Conservation (phyloP, 495 filamentous ascomycete genomes). For the Pseudotulostoma volvatum region DNA sequence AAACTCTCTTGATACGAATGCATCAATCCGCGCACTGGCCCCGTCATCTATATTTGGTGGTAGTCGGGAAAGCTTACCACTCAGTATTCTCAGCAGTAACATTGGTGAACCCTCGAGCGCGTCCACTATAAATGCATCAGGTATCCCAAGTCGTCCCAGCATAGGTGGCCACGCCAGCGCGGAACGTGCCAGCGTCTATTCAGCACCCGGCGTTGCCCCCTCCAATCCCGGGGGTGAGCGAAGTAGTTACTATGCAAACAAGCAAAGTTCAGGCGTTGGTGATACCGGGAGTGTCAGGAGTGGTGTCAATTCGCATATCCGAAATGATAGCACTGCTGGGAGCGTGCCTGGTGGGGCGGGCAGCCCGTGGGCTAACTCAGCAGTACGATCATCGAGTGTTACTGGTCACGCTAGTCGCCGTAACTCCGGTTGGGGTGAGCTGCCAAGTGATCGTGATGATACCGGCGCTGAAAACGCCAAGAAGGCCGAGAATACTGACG, state of each 20-base stretch:
- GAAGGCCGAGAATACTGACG: not conserved
- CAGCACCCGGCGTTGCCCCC: slow-evolving; percentile 52
- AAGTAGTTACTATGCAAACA: slow-evolving; percentile 62
- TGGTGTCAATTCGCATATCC: slow-evolving; percentile 54
- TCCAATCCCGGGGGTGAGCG: slow-evolving; percentile 48
- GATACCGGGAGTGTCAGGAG: slow-evolving; percentile 70
- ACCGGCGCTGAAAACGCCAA: slow-evolving; percentile 8
- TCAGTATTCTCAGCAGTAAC: slow-evolving; percentile 74
- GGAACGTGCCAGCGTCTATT: slow-evolving; percentile 79
- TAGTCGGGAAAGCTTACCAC: slow-evolving; percentile 68
- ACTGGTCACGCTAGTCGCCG: slow-evolving; percentile 39
- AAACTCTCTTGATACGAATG: slow-evolving; percentile 87
- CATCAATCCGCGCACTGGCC: slow-evolving; percentile 80
- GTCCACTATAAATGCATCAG: slow-evolving; percentile 35
- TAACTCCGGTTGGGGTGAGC: slow-evolving; percentile 47
- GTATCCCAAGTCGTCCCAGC: slow-evolving; percentile 32
- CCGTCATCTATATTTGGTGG: slow-evolving; percentile 88
- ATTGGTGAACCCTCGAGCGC: slow-evolving; percentile 38
- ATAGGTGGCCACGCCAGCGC: slow-evolving; percentile 46
- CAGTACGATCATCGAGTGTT: slow-evolving; percentile 21
- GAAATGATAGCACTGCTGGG: slow-evolving; percentile 67
- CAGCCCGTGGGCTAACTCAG: slow-evolving; percentile 43
- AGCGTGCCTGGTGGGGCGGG: slow-evolving; percentile 45
- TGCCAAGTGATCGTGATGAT: slow-evolving; percentile 27
- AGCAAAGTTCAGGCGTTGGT: slow-evolving; percentile 39